phyloP scores from a whole-genome alignment of 129 eudicot species.

The Flaveria sonorensis region DNA sequence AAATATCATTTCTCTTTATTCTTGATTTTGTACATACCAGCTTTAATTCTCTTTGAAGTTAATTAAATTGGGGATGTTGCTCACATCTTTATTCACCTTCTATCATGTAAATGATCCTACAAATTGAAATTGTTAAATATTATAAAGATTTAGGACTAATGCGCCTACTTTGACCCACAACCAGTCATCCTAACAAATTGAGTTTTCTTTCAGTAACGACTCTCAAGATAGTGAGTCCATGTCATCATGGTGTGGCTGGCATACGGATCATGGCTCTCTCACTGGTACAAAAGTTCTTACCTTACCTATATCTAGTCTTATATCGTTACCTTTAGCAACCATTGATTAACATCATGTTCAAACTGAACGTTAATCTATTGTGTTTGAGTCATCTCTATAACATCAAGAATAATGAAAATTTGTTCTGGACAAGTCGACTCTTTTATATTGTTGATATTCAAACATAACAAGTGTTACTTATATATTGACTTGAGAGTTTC shows the following conservation, averaged over 20 bases:
- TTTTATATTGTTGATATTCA: neutral
- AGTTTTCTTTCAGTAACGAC: constrained; percentile 46
- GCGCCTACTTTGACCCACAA: constrained; percentile 2
- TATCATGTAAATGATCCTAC: neutral
- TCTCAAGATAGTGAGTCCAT: constrained; percentile 53
- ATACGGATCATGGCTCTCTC: constrained; percentile 97
- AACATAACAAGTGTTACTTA: neutral
- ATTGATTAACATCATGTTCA: neutral
- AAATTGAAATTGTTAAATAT: neutral
- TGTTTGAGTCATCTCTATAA: neutral
- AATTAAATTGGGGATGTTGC: neutral
- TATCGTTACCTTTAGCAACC: neutral
- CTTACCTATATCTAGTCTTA: neutral
- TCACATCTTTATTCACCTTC: constrained; percentile 2
- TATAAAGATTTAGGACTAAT: neutral
- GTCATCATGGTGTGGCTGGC: constrained; percentile 99
- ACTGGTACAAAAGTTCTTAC: constrained; percentile 57
- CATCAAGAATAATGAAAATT: neutral
- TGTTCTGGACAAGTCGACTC: neutral
- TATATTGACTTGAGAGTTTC: neutral
- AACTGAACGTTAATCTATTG: neutral
- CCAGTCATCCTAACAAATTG: constrained; percentile 3
- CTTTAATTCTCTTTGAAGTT: neutral
- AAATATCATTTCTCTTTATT: neutral
- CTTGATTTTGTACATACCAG: neutral